These are phyloP conservation scores for Aspergillus felis DNA, from an alignment of 2,329 filamentous ascomycete species.

Conservation along the genomic window DNA sequence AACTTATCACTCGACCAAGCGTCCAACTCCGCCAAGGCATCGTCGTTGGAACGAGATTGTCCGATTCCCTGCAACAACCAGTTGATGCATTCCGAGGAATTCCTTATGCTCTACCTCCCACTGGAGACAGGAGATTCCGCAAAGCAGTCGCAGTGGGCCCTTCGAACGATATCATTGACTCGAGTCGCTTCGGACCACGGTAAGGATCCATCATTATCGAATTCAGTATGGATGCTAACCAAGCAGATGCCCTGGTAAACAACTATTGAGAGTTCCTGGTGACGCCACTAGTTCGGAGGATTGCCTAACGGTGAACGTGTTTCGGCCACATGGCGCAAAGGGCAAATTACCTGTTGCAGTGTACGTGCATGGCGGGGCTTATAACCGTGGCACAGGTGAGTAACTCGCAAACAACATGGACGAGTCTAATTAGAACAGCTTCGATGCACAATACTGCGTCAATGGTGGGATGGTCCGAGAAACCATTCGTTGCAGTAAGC, in stretches of 20 bases:
- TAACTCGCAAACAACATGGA: slow-evolving; percentile 11
- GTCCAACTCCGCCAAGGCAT: slow-evolving; percentile 24
- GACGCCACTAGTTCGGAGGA: slow-evolving; percentile 50
- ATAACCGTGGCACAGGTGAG: slow-evolving; percentile 29
- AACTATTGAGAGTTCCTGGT: slow-evolving; percentile 46
- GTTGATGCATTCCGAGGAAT: slow-evolving; percentile 46
- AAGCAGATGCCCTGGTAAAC: slow-evolving; percentile 30
- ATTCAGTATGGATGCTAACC: background rate
- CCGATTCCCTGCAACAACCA: slow-evolving; percentile 19
- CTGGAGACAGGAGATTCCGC: slow-evolving; percentile 46
- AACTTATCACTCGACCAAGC: background rate
- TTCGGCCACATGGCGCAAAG: slow-evolving; percentile 25
- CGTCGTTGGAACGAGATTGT: slow-evolving; percentile 24
- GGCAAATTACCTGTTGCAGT: slow-evolving; percentile 37
- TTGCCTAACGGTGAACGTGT: slow-evolving; percentile 41
- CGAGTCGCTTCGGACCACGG: slow-evolving; percentile 29
- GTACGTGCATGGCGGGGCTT: slow-evolving; percentile 41
- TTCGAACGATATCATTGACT: slow-evolving; percentile 30
- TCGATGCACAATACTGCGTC: slow-evolving; percentile 55
- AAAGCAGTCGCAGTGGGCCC: slow-evolving; percentile 28
- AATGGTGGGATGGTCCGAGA: slow-evolving; percentile 54
- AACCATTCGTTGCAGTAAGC: slow-evolving; percentile 43
- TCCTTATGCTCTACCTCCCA: slow-evolving; percentile 48
- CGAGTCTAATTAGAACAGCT: slow-evolving; percentile 1
- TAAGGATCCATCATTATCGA: background rate